Conservation (phyloP, 2,329 filamentous ascomycete genomes). For the Boeremia exigua region DNA sequence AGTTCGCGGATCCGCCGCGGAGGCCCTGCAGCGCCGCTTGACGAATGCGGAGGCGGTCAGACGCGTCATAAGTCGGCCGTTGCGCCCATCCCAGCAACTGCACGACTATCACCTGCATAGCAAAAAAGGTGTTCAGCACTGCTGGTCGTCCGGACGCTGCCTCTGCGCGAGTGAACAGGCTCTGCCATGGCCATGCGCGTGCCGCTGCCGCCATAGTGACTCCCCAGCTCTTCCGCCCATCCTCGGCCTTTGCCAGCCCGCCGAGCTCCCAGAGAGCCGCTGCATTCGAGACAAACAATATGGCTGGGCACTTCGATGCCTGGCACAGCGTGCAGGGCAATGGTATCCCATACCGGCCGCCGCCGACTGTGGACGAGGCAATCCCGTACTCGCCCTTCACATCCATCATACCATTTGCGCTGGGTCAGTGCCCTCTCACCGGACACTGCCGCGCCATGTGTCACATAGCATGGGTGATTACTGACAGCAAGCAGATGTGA, state of each 20-base stretch:
- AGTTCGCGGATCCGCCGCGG: constrained; percentile 26
- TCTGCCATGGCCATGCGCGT: constrained; percentile 24
- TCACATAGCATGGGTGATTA: constrained; percentile 19
- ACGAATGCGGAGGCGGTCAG: constrained; percentile 35
- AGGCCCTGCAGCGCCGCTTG: constrained; percentile 24
- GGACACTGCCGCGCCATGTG: constrained; percentile 15
- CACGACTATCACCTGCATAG: background rate
- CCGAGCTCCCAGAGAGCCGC: constrained; percentile 5
- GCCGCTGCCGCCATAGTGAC: constrained; percentile 19
- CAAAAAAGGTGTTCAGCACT: constrained; percentile 6
- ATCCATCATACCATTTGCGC: constrained; percentile 78
- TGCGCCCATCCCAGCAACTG: constrained; percentile 1
- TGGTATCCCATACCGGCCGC: constrained; percentile 47
- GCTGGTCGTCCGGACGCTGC: constrained; percentile 10
- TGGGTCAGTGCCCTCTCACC: constrained; percentile 60
- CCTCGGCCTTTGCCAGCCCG: constrained; percentile 4
- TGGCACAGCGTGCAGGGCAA: constrained; percentile 44
- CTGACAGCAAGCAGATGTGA: constrained; percentile 49
- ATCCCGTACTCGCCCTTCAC: constrained; percentile 83
- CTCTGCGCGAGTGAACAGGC: constrained; percentile 7
- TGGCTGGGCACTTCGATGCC: constrained; percentile 32
- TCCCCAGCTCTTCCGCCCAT: background rate
- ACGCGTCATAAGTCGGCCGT: constrained; percentile 26
- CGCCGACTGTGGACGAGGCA: constrained; percentile 71
- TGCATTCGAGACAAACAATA: constrained; percentile 16